Conservation (phyloP, 176 grass and related monocot genomes). For the Carex cristatella region DNA sequence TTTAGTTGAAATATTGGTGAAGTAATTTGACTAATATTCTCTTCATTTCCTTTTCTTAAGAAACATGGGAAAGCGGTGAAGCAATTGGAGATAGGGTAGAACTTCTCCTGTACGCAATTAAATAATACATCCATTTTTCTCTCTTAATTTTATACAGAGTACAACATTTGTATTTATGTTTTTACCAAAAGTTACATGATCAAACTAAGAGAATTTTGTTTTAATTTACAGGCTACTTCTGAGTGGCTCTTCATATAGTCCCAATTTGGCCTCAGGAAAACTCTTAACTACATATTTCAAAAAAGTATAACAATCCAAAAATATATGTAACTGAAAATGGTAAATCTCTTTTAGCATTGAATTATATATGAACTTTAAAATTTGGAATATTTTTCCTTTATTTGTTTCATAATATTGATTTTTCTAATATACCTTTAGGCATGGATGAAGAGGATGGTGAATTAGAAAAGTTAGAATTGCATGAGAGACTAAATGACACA, state of each 20-base stretch:
- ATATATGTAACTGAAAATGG: constrained; percentile 95
- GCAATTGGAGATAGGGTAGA: constrained; percentile 87
- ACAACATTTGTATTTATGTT: not conserved
- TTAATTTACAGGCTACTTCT: constrained; percentile 65
- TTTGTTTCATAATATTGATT: no score
- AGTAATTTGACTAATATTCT: constrained; percentile 23
- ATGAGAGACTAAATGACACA: no score
- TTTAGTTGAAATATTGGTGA: no score
- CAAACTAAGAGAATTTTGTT: constrained; percentile 21
- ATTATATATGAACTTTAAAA: no score
- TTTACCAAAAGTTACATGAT: not conserved
- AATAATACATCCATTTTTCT: not conserved
- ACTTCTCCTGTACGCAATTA: constrained; percentile 10
- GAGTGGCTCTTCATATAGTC: constrained; percentile 91
- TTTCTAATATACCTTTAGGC: no score
- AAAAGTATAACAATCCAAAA: constrained; percentile 54
- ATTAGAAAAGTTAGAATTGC: no score
- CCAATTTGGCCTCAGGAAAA: constrained; percentile 80
- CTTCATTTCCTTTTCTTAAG: constrained; percentile 43
- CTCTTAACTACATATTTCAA: constrained; percentile 62
- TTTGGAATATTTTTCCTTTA: no score
- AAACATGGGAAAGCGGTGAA: constrained; percentile 52
- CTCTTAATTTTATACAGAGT: not conserved
- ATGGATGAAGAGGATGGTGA: no score
- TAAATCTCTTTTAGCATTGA: no score